Percentiles rank a stretch among this genome's conserved stretches.
Evolutionary conservation across 441 rosid genomes (phyloP).

Genomic region (Syzygium malaccense): DNA sequence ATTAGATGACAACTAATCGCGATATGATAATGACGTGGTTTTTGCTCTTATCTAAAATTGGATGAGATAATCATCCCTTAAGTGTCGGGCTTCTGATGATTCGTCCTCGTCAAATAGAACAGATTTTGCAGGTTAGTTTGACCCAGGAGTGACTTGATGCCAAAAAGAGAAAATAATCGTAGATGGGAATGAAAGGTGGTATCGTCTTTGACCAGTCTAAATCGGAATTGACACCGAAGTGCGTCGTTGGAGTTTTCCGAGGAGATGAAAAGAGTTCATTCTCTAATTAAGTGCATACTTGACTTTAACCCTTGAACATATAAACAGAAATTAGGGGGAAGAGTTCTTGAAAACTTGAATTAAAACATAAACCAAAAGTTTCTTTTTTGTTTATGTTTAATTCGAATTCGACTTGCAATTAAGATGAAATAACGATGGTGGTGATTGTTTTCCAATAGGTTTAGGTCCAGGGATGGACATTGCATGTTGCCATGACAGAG

Average conservation of each 20-base stretch:
- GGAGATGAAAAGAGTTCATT: not conserved
- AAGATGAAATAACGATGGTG: not conserved
- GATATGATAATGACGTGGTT: not conserved
- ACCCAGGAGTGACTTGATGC: not conserved
- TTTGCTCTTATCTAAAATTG: not conserved
- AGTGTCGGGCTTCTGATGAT: not conserved
- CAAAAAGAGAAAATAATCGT: not conserved
- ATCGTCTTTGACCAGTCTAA: not conserved
- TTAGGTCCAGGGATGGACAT: not conserved
- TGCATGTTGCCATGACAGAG: not conserved
- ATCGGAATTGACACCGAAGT: not conserved
- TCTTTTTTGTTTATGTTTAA: not conserved
- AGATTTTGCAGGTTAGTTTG: not conserved
- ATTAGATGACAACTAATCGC: not conserved
- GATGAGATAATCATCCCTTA: not conserved
- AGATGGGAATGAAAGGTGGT: not conserved
- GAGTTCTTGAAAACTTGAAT: not conserved
- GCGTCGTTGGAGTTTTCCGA: not conserved
- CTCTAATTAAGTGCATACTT: not conserved
- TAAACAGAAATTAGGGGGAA: not conserved
- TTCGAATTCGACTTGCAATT: not conserved
- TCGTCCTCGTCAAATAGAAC: not conserved
- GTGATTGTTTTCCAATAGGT: not conserved
- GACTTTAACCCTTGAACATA: not conserved
- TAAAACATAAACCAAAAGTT: not conserved